phyloP scores from a whole-genome alignment of 2,329 filamentous ascomycete genomes.

The Cercospora sp. region DNA sequence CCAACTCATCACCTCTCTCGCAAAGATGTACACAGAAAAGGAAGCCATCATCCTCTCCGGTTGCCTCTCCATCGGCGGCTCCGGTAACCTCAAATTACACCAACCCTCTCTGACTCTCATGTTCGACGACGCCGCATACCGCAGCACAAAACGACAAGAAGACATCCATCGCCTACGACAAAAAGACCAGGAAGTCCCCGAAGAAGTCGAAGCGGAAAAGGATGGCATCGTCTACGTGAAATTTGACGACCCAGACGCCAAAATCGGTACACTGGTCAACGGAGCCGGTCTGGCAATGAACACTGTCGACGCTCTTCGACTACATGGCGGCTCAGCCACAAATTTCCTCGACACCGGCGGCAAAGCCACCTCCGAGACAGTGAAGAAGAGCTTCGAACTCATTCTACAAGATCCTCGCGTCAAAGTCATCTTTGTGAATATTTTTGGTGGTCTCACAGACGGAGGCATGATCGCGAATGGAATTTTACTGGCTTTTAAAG shows the following conservation, averaged over 20 bases:
- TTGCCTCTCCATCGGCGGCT: slow-evolving; percentile 45
- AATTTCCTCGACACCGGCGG: slow-evolving; percentile 92
- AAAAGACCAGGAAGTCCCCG: slow-evolving; percentile 52
- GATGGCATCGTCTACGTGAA: slow-evolving; percentile 79
- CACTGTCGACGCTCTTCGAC: slow-evolving; percentile 74
- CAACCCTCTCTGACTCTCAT: slow-evolving; percentile 59
- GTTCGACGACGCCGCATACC: slow-evolving; percentile 70
- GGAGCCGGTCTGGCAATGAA: slow-evolving; percentile 90
- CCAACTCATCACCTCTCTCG: slow-evolving; percentile 55
- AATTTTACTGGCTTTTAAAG: slow-evolving; percentile 69
- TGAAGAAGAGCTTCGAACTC: slow-evolving; percentile 73
- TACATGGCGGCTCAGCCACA: slow-evolving; percentile 66
- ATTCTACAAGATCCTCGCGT: slow-evolving; percentile 71
- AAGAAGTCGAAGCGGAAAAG: slow-evolving; percentile 63
- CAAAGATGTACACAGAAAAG: slow-evolving; percentile 61
- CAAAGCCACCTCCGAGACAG: slow-evolving; percentile 80
- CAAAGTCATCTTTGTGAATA: slow-evolving; percentile 70
- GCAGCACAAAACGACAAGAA: slow-evolving; percentile 61
- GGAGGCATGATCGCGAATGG: slow-evolving; percentile 81
- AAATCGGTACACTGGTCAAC: slow-evolving; percentile 82
- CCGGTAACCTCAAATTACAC: slow-evolving; percentile 45
- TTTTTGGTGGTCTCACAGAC: slow-evolving; percentile 68
- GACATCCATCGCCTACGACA: slow-evolving; percentile 61
- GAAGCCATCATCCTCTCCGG: slow-evolving; percentile 65
- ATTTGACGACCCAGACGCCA: slow-evolving; percentile 54